Percentiles rank a stretch among this genome's conserved stretches.
Conservation (phyloP, 1,139 yeast genomes). For the Candida albicans region DNA sequence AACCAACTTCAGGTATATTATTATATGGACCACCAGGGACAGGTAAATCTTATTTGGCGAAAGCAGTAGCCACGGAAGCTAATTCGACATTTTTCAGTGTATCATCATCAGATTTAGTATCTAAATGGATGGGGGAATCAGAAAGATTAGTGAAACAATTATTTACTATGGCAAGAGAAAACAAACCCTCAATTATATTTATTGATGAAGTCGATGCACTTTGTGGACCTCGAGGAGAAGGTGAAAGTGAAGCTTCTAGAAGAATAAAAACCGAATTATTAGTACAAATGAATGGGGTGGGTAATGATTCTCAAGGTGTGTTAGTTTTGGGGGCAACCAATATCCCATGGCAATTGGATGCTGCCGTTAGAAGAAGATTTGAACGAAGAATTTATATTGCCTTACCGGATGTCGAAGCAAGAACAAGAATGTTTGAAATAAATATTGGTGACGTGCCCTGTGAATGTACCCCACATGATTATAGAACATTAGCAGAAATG, state of each 20-base stretch:
- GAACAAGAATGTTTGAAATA: constrained; percentile 90
- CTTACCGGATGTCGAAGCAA: constrained; percentile 86
- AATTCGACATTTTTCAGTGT: constrained; percentile 95
- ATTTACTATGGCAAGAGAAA: constrained; percentile 94
- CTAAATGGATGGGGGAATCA: constrained; percentile 99
- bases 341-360: constrained; percentile 98
- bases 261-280: constrained; percentile 94
- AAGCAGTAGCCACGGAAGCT: constrained; percentile 98
- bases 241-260: constrained; percentile 94
- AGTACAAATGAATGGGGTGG: constrained; percentile 99
- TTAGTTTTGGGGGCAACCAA: constrained; percentile 96
- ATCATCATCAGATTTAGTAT: constrained; percentile 89
- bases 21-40: constrained; percentile 99
- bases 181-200: constrained; percentile 90
- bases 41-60: constrained; percentile 94
- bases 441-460: constrained; percentile 93
- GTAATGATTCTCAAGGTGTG: constrained; percentile 91
- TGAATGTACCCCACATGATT: constrained; percentile 70
- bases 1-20: constrained; percentile 89
- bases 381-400: constrained; percentile 95
- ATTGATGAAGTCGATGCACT: constrained; percentile 98
- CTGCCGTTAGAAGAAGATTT: constrained; percentile 95
- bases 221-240: constrained; percentile 98
- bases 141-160: constrained; percentile 93
- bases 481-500: constrained; percentile 79